Conservation (phyloP, 306 rosid genomes). For the Rosa multiflora region DNA sequence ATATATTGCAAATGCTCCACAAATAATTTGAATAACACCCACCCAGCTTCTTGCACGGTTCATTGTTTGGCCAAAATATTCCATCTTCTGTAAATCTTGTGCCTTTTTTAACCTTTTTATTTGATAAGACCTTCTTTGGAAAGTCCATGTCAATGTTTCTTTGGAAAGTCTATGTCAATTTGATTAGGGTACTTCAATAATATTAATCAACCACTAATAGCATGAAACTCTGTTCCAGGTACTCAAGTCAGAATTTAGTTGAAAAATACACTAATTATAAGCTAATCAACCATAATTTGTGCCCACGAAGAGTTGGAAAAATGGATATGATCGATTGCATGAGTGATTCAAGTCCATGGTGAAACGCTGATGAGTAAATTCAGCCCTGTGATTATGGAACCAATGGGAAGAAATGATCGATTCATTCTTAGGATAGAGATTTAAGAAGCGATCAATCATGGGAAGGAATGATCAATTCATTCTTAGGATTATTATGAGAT, state of each 20-base stretch:
- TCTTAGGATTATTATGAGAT: neutral
- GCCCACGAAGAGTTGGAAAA: neutral
- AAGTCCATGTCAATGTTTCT: neutral
- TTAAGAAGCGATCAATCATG: neutral
- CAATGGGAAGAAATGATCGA: neutral
- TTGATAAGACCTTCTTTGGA: neutral
- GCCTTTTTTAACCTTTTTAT: neutral
- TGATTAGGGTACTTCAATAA: neutral
- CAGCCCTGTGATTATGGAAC: neutral
- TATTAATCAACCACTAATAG: neutral
- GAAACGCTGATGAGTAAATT: neutral
- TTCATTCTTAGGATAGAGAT: neutral
- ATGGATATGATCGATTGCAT: neutral
- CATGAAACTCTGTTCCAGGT: neutral
- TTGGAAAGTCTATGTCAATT: neutral
- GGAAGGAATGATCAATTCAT: neutral
- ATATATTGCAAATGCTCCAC: neutral
- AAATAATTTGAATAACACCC: neutral
- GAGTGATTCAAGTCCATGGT: neutral
- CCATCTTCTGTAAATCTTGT: neutral
- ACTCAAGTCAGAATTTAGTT: neutral
- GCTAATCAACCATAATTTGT: neutral
- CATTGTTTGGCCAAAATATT: neutral
- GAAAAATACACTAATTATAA: neutral
- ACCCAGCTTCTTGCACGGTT: neutral